phyloP scores from a whole-genome alignment of 371 early-diverging fungal genomes.

The Mucor racemosus region DNA sequence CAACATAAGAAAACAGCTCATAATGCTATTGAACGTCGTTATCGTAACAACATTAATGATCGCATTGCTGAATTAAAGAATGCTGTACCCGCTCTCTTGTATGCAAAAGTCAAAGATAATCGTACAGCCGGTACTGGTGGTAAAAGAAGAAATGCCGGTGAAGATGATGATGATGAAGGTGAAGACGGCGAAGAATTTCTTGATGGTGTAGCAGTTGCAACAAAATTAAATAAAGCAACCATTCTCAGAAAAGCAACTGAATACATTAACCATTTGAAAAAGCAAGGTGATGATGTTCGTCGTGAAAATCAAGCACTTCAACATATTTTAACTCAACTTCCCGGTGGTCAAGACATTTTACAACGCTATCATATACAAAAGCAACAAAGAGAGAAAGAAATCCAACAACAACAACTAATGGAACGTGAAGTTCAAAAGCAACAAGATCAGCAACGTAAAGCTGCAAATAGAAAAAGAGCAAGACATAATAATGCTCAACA shows the following conservation, averaged over 20 bases:
- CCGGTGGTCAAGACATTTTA: conserved; percentile 59
- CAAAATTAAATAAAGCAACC: conserved; percentile 92
- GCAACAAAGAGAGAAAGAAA: conserved; percentile 40
- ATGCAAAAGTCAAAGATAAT: conserved; percentile 55
- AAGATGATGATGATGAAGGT: conserved; percentile 62
- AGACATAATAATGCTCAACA: neutral
- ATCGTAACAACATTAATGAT: conserved; percentile 94
- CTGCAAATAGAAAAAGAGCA: conserved; percentile 25
- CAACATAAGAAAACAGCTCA: conserved; percentile 89
- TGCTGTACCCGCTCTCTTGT: conserved; percentile 85
- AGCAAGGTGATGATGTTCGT: conserved; percentile 52
- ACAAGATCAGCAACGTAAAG: conserved; percentile 33
- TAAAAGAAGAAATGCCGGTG: conserved; percentile 45
- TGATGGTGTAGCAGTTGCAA: conserved; percentile 67
- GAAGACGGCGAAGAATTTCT: conserved; percentile 62
- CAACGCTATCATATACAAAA: conserved; percentile 36
- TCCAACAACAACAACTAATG: conserved; percentile 26
- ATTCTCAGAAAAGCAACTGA: conserved; percentile 88
- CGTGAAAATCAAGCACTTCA: conserved; percentile 58
- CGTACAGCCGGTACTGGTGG: conserved; percentile 4
- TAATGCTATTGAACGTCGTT: conserved; percentile 93
- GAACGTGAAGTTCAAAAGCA: conserved; percentile 35
- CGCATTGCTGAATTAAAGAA: conserved; percentile 84
- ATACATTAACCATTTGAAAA: conserved; percentile 79
- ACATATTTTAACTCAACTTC: conserved; percentile 53